Percentiles rank a stretch among this genome's conserved stretches.
These are phyloP conservation scores for Rugosomyces carneus DNA, from an alignment of 1,284 basidiomycete genomes.

Conservation along the genomic window DNA sequence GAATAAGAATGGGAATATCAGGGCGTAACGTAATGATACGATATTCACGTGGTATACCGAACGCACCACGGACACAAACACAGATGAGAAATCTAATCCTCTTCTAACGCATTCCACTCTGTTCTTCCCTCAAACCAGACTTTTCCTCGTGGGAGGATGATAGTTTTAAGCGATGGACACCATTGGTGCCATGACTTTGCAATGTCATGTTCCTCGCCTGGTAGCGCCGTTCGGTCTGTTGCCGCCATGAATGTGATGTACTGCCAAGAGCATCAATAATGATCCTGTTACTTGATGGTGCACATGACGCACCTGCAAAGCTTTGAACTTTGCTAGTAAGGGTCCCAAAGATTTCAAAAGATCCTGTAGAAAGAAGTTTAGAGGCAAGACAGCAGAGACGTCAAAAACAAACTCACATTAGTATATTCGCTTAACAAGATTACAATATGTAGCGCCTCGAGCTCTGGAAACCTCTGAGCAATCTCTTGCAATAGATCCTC, in stretches of 20 bases:
- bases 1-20: too few relatives aligned
- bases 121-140: slow-evolving; percentile 34
- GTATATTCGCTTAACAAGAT: slow-evolving; percentile 40
- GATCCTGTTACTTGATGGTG: neutral
- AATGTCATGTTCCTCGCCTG: slow-evolving; percentile 27
- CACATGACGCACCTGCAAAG: slow-evolving; percentile 24
- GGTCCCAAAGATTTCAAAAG: slow-evolving; percentile 19
- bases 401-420: slow-evolving; percentile 31
- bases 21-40: too few relatives aligned
- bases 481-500: slow-evolving; percentile 40
- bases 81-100: neutral
- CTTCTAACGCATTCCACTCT: slow-evolving; percentile 13
- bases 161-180: slow-evolving; percentile 34
- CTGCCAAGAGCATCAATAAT: slow-evolving; percentile 14
- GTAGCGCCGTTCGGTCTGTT: slow-evolving; percentile 12
- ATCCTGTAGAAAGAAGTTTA: slow-evolving; percentile 16
- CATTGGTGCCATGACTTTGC: slow-evolving; percentile 32
- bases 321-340: slow-evolving; percentile 23
- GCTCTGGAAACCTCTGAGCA: slow-evolving; percentile 35
- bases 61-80: neutral
- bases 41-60: too few relatives aligned
- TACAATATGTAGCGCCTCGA: slow-evolving; percentile 55
- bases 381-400: neutral
- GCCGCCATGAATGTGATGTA: slow-evolving; percentile 34
- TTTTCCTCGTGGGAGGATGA: slow-evolving; percentile 33